Evolutionary conservation across 2,329 filamentous ascomycete genomes (phyloP), one percentile per base, ranked within the genome.

Genomic region (Penicillium freii): DNA sequence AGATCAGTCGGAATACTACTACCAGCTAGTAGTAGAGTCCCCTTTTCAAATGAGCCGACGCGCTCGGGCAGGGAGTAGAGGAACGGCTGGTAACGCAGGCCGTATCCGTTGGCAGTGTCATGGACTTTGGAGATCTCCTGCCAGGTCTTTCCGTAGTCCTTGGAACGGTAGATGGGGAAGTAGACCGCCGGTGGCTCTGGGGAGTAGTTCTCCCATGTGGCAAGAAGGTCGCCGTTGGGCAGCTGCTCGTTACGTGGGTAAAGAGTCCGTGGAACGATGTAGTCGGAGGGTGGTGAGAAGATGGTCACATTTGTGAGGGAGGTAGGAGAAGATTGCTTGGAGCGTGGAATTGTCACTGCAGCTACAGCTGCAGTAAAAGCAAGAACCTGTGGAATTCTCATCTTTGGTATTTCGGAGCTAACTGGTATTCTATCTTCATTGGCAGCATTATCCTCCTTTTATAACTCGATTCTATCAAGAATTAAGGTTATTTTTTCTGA

Each of bases 1-100:
- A 89, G 77, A 69, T 89, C 67, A 1, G 65, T 71, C 68, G 59
- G 74, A 66, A 70, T 83, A 29, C 82, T 83, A 60, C 81, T 87
- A 1, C 85, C 86, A 0, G 86, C 80, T 8, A 82, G 71, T 10
- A 91, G 77, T 21, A 91, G 74, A 0, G 87, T 90, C 2, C 87
- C 88, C 4, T 80, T 81, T 1, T 79, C 73, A 66, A 81, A 89
- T 1, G 78, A 76, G 19, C 82, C 87, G 49, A 90, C 77, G 4
- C 74, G 70, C 42, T 81, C 75, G 0, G 84, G 82, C 3, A 91
- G 80, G 62, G 85, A 80, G 65, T 88, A 89, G 15, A 91, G 76
- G 70, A 84, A 83, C 0, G 88, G 88, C 66, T 91, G 88, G 66
- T 89, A 89, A 31, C 86, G 81, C 53, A 89, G 70, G 21, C 88